Percentiles rank a stretch among this genome's conserved stretches.
Evolutionary conservation across 306 rosid species (phyloP).

Genomic region (Boehmeria nivea): DNA sequence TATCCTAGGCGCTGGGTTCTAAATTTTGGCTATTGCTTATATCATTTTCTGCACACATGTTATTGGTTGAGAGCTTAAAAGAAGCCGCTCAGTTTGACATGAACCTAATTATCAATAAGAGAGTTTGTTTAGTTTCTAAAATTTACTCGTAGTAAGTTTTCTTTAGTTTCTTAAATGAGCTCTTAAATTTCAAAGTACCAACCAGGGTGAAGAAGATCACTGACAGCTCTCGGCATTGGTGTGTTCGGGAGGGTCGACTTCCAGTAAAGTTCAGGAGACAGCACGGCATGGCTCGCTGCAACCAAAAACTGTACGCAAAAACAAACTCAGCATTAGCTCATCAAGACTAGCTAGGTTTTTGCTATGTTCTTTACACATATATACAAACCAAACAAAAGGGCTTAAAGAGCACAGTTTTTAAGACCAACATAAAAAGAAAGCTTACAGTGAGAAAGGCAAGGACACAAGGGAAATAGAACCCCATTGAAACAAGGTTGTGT

Average conservation of each 20-base stretch:
- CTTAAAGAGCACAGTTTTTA: too few relatives aligned
- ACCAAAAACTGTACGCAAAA: conserved; percentile 6
- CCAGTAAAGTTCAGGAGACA: conserved; percentile 65
- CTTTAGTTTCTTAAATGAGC: neutral
- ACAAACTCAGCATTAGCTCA: neutral
- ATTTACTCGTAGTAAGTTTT: too few relatives aligned
- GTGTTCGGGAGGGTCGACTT: conserved; percentile 53
- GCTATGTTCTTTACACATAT: too few relatives aligned
- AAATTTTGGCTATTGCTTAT: too few relatives aligned
- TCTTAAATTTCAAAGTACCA: conserved; percentile 1
- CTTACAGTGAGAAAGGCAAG: conserved; percentile 50
- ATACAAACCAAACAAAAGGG: neutral
- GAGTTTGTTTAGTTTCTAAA: too few relatives aligned
- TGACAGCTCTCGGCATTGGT: conserved; percentile 54
- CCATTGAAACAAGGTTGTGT: conserved; percentile 27
- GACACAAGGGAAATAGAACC: conserved; percentile 25
- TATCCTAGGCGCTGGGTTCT: too few relatives aligned
- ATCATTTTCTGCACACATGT: neutral
- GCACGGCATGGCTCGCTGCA: conserved; percentile 50
- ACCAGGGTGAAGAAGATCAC: conserved; percentile 43
- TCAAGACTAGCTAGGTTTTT: neutral
- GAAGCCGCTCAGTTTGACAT: too few relatives aligned
- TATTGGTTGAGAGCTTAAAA: neutral
- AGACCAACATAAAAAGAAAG: neutral
- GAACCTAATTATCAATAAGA: too few relatives aligned